Percentiles rank a stretch among this genome's conserved stretches.
These are phyloP conservation scores for Didymosphaeria variabile DNA, from an alignment of 2,329 filamentous ascomycete genomes.

Conservation along the genomic window DNA sequence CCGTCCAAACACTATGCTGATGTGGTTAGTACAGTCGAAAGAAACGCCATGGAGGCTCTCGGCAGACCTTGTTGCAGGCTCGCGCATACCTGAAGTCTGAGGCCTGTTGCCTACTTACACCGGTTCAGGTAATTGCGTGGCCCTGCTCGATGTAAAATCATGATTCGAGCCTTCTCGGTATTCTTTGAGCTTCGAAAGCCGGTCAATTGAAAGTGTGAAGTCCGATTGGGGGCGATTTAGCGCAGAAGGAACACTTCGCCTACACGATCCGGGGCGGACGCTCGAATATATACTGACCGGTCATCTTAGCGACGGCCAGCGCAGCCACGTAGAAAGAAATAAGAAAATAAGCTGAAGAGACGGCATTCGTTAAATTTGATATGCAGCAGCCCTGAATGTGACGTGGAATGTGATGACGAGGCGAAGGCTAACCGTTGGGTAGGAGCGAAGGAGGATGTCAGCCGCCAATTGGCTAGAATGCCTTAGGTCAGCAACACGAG, in stretches of 20 bases:
- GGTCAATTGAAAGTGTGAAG: neutral
- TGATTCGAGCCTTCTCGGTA: neutral
- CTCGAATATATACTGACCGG: slow-evolving; percentile 13
- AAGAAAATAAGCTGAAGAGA: neutral
- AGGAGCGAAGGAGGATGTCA: slow-evolving; percentile 5
- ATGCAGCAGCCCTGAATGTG: neutral
- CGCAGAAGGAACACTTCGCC: neutral
- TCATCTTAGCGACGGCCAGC: neutral
- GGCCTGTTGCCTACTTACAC: neutral
- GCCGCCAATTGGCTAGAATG: slow-evolving; percentile 1
- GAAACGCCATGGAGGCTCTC: neutral
- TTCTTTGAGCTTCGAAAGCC: neutral
- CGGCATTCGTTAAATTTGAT: neutral
- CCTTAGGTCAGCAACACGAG: slow-evolving; percentile 7
- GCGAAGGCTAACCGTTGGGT: slow-evolving; percentile 8
- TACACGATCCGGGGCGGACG: neutral
- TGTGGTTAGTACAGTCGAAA: neutral
- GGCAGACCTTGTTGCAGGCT: neutral
- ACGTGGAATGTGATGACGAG: slow-evolving; percentile 4
- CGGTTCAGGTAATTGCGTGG: neutral
- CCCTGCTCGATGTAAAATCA: neutral
- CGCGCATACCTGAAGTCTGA: neutral
- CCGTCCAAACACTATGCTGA: neutral
- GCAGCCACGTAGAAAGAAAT: neutral
- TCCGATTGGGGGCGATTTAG: neutral